phyloP scores from a whole-genome alignment of 1,284 basidiomycete species.

The Ustilago cynodontis region DNA sequence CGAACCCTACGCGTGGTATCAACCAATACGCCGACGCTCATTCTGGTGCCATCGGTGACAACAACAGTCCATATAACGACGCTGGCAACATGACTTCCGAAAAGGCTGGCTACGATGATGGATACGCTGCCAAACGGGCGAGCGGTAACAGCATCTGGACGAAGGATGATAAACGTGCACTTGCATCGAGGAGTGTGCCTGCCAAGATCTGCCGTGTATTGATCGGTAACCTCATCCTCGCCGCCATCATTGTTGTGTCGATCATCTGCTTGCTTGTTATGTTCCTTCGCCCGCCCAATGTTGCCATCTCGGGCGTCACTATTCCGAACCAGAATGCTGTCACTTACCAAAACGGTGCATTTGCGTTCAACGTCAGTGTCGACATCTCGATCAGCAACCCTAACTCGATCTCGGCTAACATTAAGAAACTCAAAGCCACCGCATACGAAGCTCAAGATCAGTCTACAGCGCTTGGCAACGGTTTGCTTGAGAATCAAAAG shows the following conservation, averaged over 20 bases:
- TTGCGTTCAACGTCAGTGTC: conserved; percentile 62
- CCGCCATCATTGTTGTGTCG: conserved; percentile 57
- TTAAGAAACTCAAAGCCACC: conserved; percentile 58
- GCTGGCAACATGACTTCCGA: conserved; percentile 21
- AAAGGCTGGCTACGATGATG: conserved; percentile 27
- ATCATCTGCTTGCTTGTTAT: conserved; percentile 62
- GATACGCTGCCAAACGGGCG: conserved; percentile 38
- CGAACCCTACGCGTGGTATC: conserved; percentile 21
- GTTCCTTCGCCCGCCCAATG: conserved; percentile 65
- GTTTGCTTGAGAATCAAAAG: conserved; percentile 73
- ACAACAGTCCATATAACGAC: conserved; percentile 2
- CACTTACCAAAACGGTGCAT: conserved; percentile 41
- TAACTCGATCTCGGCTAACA: conserved; percentile 63
- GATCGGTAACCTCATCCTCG: conserved; percentile 60
- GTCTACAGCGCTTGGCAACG: conserved; percentile 52
- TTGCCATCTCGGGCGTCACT: conserved; percentile 52
- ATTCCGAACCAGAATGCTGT: conserved; percentile 45
- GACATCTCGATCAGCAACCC: conserved; percentile 64
- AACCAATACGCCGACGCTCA: conserved; percentile 18
- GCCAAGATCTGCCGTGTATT: conserved; percentile 60
- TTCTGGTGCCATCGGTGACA: conserved; percentile 19
- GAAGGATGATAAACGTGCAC: conserved; percentile 58
- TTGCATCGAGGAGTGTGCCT: conserved; percentile 51
- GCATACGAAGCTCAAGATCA: conserved; percentile 55
- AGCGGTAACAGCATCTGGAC: conserved; percentile 65